Percentiles rank a stretch among this genome's conserved stretches.
Conservation (phyloP, 768 basidiomycete species). For the Panellus pusillus region DNA sequence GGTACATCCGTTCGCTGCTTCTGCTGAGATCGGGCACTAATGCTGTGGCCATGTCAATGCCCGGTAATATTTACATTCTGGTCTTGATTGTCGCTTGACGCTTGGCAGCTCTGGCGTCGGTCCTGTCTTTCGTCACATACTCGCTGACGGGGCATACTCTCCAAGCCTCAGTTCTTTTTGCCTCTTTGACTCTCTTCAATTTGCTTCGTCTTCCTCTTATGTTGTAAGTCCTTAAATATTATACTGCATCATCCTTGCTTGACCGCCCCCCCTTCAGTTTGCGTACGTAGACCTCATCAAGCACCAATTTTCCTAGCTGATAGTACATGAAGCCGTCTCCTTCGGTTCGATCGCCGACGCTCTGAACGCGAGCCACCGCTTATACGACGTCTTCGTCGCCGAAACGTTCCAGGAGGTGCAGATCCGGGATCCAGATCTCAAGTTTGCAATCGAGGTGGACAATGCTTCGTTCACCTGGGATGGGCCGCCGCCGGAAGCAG, state of each 20-base stretch:
- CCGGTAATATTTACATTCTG: slow-evolving; percentile 29
- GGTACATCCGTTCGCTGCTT: slow-evolving; percentile 66
- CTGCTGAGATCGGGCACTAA: slow-evolving; percentile 66
- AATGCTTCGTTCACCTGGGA: slow-evolving; percentile 88
- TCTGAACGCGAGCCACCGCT: slow-evolving; percentile 71
- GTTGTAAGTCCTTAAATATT: slow-evolving; percentile 39
- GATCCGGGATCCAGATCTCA: slow-evolving; percentile 50
- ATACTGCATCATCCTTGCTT: not conserved
- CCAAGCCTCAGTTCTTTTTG: slow-evolving; percentile 73
- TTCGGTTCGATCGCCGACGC: slow-evolving; percentile 86
- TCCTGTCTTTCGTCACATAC: slow-evolving; percentile 76
- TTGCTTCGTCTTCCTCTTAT: slow-evolving; percentile 80
- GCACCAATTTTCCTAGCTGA: slow-evolving; percentile 3
- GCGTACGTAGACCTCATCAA: slow-evolving; percentile 36
- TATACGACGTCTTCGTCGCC: slow-evolving; percentile 81
- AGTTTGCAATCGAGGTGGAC: slow-evolving; percentile 66
- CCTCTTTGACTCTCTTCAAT: slow-evolving; percentile 84
- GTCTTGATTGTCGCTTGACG: not conserved
- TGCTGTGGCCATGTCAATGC: slow-evolving; percentile 70
- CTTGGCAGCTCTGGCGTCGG: slow-evolving; percentile 59
- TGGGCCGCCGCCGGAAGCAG: slow-evolving; percentile 56
- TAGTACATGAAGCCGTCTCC: slow-evolving; percentile 49
- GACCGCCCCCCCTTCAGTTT: slow-evolving; percentile 22
- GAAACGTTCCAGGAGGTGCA: slow-evolving; percentile 68
- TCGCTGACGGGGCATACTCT: slow-evolving; percentile 68